Evolutionary conservation across 345 rosid species (phyloP).

Genomic region (Syzygium grande): DNA sequence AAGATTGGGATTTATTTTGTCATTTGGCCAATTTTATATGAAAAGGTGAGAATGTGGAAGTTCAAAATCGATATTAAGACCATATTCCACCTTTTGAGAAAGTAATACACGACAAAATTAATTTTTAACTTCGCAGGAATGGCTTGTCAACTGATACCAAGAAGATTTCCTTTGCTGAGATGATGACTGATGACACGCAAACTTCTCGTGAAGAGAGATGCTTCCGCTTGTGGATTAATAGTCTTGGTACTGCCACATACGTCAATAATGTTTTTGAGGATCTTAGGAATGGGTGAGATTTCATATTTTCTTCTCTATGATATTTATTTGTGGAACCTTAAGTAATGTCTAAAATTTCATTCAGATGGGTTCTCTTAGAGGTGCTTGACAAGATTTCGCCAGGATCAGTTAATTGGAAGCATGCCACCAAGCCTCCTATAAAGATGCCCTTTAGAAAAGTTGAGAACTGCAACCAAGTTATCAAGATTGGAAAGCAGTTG

Average conservation of each 20-base stretch:
- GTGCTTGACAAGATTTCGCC: slow-evolving; percentile 69
- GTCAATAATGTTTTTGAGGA: slow-evolving; percentile 90
- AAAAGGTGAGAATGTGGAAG: neutral
- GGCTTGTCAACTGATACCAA: slow-evolving; percentile 60
- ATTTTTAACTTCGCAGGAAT: slow-evolving; percentile 51
- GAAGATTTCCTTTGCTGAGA: slow-evolving; percentile 77
- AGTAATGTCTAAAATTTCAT: neutral
- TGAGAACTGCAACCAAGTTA: slow-evolving; percentile 83
- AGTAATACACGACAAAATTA: neutral
- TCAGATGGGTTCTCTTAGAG: slow-evolving; percentile 92
- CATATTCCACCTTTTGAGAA: neutral
- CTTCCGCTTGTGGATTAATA: slow-evolving; percentile 96
- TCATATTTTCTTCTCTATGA: neutral
- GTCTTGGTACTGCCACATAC: slow-evolving; percentile 76
- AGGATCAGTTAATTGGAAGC: slow-evolving; percentile 80
- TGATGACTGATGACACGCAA: slow-evolving; percentile 95
- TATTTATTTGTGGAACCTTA: neutral
- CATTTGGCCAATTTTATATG: neutral
- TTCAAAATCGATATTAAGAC: neutral
- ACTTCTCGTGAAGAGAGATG: slow-evolving; percentile 98
- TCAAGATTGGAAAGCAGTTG: slow-evolving; percentile 67
- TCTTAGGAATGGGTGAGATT: slow-evolving; percentile 79
- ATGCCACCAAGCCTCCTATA: slow-evolving; percentile 76
- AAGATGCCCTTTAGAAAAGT: slow-evolving; percentile 89
- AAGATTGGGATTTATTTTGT: neutral